Percentiles rank a stretch among this genome's conserved stretches.
Conservation (phyloP, 148 eudicot genomes). For the Rhododendron williamsianum region DNA sequence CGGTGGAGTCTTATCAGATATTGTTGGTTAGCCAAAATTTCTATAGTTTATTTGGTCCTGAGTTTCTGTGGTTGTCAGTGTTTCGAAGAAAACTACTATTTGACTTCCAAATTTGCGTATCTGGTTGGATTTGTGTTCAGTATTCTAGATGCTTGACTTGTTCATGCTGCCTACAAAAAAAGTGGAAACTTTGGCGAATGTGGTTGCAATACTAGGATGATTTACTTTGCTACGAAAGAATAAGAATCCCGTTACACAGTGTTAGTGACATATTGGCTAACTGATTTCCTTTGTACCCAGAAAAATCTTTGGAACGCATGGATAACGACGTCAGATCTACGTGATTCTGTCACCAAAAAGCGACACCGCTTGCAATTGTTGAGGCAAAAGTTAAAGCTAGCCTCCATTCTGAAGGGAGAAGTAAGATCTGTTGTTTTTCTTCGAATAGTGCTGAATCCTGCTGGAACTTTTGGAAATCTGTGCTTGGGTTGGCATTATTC, state of each 20-base stretch:
- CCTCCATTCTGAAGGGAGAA: constrained; percentile 74
- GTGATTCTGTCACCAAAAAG: constrained; percentile 86
- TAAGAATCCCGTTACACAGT: not conserved
- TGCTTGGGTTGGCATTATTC: not conserved
- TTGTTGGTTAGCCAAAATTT: not conserved
- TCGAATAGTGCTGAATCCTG: constrained; percentile 1
- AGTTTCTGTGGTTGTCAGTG: not conserved
- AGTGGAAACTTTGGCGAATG: not conserved
- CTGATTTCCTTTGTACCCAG: constrained; percentile 37
- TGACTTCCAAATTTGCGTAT: not conserved
- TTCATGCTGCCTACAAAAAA: not conserved
- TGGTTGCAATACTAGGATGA: not conserved
- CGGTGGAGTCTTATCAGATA: not conserved
- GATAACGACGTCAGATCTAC: constrained; percentile 77
- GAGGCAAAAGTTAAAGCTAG: constrained; percentile 84
- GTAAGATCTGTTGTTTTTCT: constrained; percentile 39
- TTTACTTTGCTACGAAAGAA: not conserved
- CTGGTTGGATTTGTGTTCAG: not conserved
- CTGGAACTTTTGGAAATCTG: not conserved
- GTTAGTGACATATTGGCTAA: not conserved
- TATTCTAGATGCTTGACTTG: constrained; percentile 3
- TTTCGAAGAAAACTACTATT: not conserved
- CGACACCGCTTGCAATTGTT: constrained; percentile 67
- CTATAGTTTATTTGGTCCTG: not conserved
- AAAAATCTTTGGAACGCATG: constrained; percentile 90